phyloP scores from a whole-genome alignment of 345 rosid species.

The Iberis pinnata region DNA sequence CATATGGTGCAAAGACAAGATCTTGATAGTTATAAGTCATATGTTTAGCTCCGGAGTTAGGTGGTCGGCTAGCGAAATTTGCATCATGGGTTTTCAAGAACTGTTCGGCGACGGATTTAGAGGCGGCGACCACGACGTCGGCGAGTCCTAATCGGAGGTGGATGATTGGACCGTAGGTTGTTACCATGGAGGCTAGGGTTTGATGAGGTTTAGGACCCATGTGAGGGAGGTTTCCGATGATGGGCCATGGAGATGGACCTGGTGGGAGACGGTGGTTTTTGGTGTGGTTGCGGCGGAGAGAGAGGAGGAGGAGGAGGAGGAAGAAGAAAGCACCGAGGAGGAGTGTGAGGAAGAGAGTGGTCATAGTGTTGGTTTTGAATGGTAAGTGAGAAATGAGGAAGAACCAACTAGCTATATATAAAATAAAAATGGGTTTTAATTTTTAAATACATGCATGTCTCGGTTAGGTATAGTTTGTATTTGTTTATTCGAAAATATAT shows the following conservation, averaged over 20 bases:
- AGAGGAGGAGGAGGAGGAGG: constrained; percentile 6
- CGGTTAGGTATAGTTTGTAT: background rate
- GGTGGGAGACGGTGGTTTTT: constrained; percentile 56
- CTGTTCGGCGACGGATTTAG: constrained; percentile 77
- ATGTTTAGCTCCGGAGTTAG: constrained; percentile 80
- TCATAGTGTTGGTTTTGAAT: constrained; percentile 26
- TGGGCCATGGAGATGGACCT: constrained; percentile 85
- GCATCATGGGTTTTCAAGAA: constrained; percentile 68
- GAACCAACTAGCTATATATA: constrained; percentile 8
- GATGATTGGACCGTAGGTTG: constrained; percentile 66
- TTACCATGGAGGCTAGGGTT: constrained; percentile 47
- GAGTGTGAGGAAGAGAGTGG: constrained; percentile 28
- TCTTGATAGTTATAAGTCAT: constrained; percentile 87
- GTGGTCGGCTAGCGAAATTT: constrained; percentile 86
- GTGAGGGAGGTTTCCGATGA: constrained; percentile 82
- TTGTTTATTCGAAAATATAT: too few relatives aligned
- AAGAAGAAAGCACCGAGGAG: constrained; percentile 33
- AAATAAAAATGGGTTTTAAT: constrained; percentile 1
- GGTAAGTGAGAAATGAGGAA: constrained; percentile 20
- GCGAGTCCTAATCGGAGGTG: constrained; percentile 70
- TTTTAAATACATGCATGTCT: background rate
- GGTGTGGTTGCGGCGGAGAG: constrained; percentile 11
- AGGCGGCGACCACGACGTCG: constrained; percentile 72
- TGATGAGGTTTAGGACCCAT: constrained; percentile 75
- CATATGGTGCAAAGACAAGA: constrained; percentile 89